phyloP scores from a whole-genome alignment of 768 basidiomycete species.

The Lentinula sp. region DNA sequence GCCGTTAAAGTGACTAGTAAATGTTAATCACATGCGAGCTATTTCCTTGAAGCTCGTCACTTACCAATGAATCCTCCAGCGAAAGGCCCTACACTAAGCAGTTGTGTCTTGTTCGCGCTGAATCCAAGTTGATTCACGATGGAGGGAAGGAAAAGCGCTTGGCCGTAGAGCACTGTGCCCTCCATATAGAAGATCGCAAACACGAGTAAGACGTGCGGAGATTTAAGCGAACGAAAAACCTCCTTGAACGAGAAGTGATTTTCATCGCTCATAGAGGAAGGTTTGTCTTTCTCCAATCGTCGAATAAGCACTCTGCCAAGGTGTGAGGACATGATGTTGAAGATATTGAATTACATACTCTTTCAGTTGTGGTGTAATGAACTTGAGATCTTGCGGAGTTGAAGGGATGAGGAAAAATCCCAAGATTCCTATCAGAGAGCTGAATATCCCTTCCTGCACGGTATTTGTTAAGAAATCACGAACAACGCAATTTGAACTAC shows the following conservation, averaged over 20 bases:
- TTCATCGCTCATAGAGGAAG: conserved; percentile 17
- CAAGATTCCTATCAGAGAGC: conserved; percentile 37
- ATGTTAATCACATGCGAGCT: neutral
- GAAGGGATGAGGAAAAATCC: conserved; percentile 33
- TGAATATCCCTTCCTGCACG: conserved; percentile 40
- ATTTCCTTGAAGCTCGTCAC: neutral
- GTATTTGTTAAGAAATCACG: neutral
- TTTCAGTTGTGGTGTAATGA: conserved; percentile 25
- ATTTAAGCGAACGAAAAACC: conserved; percentile 22
- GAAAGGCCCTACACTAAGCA: conserved; percentile 33
- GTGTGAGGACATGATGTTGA: neutral
- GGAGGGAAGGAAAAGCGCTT: conserved; percentile 30
- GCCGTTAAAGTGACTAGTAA: conserved; percentile 6
- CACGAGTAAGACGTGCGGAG: conserved; percentile 27
- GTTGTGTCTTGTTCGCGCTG: conserved; percentile 22
- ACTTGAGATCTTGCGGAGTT: conserved; percentile 22
- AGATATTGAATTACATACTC: conserved; percentile 16
- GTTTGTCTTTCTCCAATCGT: conserved; percentile 26
- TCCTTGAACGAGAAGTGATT: conserved; percentile 27
- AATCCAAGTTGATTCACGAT: conserved; percentile 32
- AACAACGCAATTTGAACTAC: neutral
- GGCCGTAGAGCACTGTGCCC: conserved; percentile 28
- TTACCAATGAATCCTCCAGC: conserved; percentile 28
- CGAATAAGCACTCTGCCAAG: conserved; percentile 19
- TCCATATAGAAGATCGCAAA: conserved; percentile 29